Evolutionary conservation across 1,284 basidiomycete species (phyloP), one percentile per base, ranked within the genome.

Genomic region (Cryptococcus sp.): DNA sequence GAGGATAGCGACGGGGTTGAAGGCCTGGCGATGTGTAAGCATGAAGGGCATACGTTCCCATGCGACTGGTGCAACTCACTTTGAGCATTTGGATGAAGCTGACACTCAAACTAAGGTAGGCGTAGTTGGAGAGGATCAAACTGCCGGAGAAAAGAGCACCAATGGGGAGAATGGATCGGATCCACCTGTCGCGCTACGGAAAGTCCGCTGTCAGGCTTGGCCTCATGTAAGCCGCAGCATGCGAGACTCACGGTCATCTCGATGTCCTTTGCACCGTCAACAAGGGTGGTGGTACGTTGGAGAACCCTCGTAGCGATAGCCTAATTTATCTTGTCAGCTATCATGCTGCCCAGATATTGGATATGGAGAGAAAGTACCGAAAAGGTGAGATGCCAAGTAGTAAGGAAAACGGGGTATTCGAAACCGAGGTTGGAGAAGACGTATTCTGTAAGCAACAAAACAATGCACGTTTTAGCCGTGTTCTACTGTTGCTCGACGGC

Each of bases 1-100:
- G 37, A 98, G 85, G 68, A 98, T 96, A 1, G 93, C 91, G 16
- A 97, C 94, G 0, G 94, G 93, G n/a, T 85, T 91, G 81, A 98
- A 98, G 8, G 94, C 95, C 89, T 93, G 68, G 17, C n/a, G 25
- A 43, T 29, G 11, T 34, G 29, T 34, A 34, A 34, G 29, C 8
- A 34, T 2, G 29, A 10, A 13, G 26, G 20, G 10, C 7, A 15
- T 3, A 34, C 6, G 15, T 16, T 5, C 23, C 5, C 11, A 25
- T 13, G 5, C 11, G 2, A n/a, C 20, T 4, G 3, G 16, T 26
- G 51, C 17, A 49, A 64, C 73, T 57, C 57, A 88, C 90, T 86
- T 96, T 96, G 80, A 97, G 88, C 94, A 98, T 98, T 77, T 97
- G 94, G 66, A 97, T 96, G 79, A 94, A 97, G 1, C 90, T 86